Evolutionary conservation across 352 stramenopile genomes (phyloP), one percentile per base, ranked within the genome.

Genomic region (Phytophthora pisi): DNA sequence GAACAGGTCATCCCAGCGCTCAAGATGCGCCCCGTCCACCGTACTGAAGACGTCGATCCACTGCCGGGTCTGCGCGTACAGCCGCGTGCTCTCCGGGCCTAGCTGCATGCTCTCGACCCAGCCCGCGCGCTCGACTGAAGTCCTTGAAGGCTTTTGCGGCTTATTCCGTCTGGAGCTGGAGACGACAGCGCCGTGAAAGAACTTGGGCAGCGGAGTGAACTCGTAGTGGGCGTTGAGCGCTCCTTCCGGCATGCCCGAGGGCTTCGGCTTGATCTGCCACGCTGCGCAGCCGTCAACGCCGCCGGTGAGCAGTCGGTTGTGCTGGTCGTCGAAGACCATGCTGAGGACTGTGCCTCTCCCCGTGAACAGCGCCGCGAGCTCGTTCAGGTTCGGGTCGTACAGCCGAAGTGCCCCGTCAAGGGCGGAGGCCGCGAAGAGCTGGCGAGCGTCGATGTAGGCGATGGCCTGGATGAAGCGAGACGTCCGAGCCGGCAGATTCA

Each of bases 401-500:
- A 91, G 51, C 42, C 80, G 82, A 57, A 91, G 75, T 10, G 85
- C 83, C 13, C 81, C 79, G 47, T 93, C 82, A 7, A 91, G 66
- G 18, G 82, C 79, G 2, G 82, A 80, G 1, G 85, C 82, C 16
- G 89, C 77, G 58, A 90, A 93, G 16, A 91, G 24, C 49, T 89
- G 79, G 0, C 81, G 79, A 13, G 81, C 55, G 38, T 86, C 77
- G 51, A 93, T 64, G 57, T 84, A 91, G 42, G 68, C 68, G 58
- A 91, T 81, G 30, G 79, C 68, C 59, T 91, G 82, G 57, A 93
- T 79, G 57, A 89, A 90, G 24, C 74, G 66, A 20, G 57, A 70
- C 3, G 85, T 93, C 20, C 81, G 76, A n/a, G 77, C 24, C 2
- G 82, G 85, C 24, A 91, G 62, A 30, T 65, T 75, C n/a, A 91